Evolutionary conservation across 1,284 basidiomycete genomes (phyloP), one percentile per base, ranked within the genome.

Genomic region (Cutaneotrichosporon cutaneum): DNA sequence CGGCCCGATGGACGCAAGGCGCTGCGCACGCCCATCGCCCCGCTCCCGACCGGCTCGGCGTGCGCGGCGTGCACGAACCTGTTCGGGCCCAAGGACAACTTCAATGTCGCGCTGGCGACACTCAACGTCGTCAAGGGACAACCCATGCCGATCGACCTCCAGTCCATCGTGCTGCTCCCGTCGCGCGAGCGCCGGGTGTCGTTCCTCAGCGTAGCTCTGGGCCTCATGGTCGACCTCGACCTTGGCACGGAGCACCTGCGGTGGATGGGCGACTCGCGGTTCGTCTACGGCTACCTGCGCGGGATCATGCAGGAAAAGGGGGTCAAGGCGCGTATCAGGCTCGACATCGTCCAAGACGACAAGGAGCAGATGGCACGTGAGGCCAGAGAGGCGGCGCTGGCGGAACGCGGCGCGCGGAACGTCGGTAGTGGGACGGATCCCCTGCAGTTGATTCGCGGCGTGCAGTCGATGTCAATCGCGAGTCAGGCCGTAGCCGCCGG

Each of bases 231-330:
- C 10, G 94, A 98, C 70, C 71, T 94, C 30, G 92, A 95, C 76
- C 71, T 81, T 80, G 84, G 91, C 18, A 97, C 94, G 0, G 94
- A 97, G 62, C 81, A 90, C 70, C 77, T 94, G 51, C 86, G 95
- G 3, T 96, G 92, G 87, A 88, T 99, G 85, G 95, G 95, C n/a
- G 90, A 93, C 74, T 82, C 85, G 9, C 87, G 95, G 2, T 99
- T 98, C 79, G 74, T 90, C n/a, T 82, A 88, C 57, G 94, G 94
- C 4, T 89, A 88, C 74, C 72, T 97, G 2, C 84, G 86, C 57
- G 91, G 89, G 70, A 87, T 92, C 11, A 70, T 87, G n/a, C 82
- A 80, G 52, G 85, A 84, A 69, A 88, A 86, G 70, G 77, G 83
- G n/a, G 89, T 87, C 71, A 86, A 87, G 22, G 82, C 90, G 66